Evolutionary conservation across 805 yeast genomes (phyloP).

Genomic region (Candida lessepsii): DNA sequence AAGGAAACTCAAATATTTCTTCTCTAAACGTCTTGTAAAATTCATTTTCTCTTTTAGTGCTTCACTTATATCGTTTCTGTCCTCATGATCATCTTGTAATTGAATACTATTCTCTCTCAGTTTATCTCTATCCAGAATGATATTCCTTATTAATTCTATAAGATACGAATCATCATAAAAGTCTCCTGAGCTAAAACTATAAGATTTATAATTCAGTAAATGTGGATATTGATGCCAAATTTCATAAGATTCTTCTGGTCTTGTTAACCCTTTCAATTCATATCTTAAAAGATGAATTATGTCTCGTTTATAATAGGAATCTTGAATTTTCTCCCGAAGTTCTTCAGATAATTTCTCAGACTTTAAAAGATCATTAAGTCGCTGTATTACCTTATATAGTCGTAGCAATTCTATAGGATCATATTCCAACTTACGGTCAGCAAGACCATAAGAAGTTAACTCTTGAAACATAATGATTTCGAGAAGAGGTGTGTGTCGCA

Average conservation of each 20-base stretch:
- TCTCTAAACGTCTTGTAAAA: conserved; percentile 3
- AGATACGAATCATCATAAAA: conserved; percentile 5
- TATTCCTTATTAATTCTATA: conserved; percentile 3
- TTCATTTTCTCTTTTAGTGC: neutral
- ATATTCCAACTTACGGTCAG: neutral
- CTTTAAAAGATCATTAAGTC: neutral
- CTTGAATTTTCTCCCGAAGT: conserved; percentile 1
- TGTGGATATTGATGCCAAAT: conserved; percentile 27
- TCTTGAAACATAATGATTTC: conserved; percentile 8
- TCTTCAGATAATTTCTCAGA: neutral
- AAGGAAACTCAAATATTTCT: neutral
- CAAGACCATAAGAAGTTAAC: conserved; percentile 1
- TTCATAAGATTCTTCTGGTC: conserved; percentile 36
- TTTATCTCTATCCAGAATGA: neutral
- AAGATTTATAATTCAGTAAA: conserved; percentile 8
- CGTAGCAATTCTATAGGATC: conserved; percentile 6
- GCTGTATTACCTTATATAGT: conserved; percentile 4
- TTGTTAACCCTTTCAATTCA: conserved; percentile 23
- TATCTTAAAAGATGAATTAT: conserved; percentile 8
- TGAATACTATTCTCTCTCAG: neutral
- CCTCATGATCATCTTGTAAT: neutral
- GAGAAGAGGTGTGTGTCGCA: too few relatives aligned
- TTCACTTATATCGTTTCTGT: conserved; percentile 1
- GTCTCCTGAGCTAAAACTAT: conserved; percentile 3
- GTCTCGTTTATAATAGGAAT: conserved; percentile 5